These are phyloP conservation scores for Erigeron philadelphicus DNA, from an alignment of 140 eudicot species.

Conservation along the genomic window DNA sequence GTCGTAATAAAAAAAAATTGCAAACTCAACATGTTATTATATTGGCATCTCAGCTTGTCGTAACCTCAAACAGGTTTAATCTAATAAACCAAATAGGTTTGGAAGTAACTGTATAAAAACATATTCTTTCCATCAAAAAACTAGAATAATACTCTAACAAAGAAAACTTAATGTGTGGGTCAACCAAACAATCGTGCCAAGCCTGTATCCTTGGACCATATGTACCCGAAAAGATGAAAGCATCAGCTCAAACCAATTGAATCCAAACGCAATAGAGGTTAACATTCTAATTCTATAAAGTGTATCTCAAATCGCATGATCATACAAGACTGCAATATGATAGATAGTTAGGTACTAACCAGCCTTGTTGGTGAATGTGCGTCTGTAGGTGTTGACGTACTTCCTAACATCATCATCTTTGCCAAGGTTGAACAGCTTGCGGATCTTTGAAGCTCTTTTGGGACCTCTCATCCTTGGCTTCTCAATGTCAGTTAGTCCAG, in stretches of 20 bases:
- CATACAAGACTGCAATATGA: background rate
- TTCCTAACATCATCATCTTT: slow-evolving; percentile 56
- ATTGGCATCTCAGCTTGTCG: background rate
- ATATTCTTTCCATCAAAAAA: background rate
- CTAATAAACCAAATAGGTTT: background rate
- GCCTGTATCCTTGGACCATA: too few relatives aligned
- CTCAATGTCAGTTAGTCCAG: slow-evolving; percentile 49
- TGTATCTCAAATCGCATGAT: background rate
- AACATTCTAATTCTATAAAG: too few relatives aligned
- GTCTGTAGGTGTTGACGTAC: slow-evolving; percentile 52
- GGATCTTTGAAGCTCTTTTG: slow-evolving; percentile 55
- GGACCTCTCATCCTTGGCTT: slow-evolving; percentile 60
- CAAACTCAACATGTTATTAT: background rate
- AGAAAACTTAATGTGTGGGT: background rate
- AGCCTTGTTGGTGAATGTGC: slow-evolving; percentile 43
- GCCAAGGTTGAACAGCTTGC: slow-evolving; percentile 46
- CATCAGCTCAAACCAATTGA: background rate
- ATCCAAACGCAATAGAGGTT: background rate
- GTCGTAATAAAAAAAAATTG: too few relatives aligned
- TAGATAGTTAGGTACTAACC: slow-evolving; percentile 20
- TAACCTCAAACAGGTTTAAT: background rate
- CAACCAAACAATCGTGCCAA: background rate
- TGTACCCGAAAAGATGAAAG: too few relatives aligned
- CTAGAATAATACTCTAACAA: background rate
- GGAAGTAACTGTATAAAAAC: background rate